Percentiles rank a stretch among this genome's conserved stretches.
Evolutionary conservation across 2,329 filamentous ascomycete genomes (phyloP).

Genomic region (Magnaporthiopsis incrustans): DNA sequence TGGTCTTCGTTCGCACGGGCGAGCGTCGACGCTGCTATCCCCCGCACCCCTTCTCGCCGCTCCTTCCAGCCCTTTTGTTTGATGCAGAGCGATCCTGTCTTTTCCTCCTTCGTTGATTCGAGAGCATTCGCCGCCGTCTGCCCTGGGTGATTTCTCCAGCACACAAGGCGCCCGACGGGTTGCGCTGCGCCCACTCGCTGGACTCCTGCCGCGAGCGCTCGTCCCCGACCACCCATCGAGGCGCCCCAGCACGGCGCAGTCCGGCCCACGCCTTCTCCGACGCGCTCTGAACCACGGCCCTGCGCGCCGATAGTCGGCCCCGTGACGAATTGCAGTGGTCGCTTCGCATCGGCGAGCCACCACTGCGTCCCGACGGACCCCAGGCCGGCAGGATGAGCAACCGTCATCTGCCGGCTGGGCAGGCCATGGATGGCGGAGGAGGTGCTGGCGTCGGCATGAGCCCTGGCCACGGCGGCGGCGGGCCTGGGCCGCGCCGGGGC

Average conservation of each 20-base stretch:
- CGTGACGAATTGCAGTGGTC: constrained; percentile 15
- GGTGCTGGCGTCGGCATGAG: constrained; percentile 13
- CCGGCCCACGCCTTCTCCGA: not conserved
- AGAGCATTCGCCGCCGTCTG: not conserved
- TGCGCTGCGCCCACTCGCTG: not conserved
- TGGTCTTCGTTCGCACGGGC: not conserved
- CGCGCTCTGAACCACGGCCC: not conserved
- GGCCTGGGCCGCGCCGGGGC: constrained; percentile 22
- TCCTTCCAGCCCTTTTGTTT: not conserved
- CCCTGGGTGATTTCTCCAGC: not conserved
- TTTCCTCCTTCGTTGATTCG: not conserved
- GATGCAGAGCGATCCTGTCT: not conserved
- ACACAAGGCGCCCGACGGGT: too few species aligned
- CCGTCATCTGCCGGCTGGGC: constrained; percentile 71
- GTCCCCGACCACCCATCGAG: not conserved
- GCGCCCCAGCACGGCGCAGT: not conserved
- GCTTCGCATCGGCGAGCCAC: constrained; percentile 24
- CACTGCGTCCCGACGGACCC: constrained; percentile 28
- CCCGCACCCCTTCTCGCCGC: constrained; percentile 3
- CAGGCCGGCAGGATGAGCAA: constrained; percentile 70
- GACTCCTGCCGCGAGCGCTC: not conserved
- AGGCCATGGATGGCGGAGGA: constrained; percentile 44
- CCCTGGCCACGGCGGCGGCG: constrained; percentile 15
- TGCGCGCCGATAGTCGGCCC: not conserved
- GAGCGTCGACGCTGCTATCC: not conserved